Conservation (phyloP, 2,329 filamentous ascomycete species). For the Sporothrix variecibatus region DNA sequence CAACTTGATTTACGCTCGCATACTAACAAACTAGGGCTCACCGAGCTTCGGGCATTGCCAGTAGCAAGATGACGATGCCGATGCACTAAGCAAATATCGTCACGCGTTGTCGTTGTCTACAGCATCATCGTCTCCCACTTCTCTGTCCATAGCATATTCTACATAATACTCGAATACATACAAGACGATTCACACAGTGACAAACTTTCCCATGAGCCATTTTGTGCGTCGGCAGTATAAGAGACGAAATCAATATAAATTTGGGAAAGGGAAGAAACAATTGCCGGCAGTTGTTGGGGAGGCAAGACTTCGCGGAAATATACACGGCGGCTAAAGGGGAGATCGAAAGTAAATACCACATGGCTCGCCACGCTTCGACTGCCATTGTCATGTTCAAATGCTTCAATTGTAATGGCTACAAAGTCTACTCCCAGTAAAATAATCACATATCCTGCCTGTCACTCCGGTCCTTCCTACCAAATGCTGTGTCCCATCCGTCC, state of each 20-base stretch:
- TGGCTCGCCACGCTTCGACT: not conserved
- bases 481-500: not conserved
- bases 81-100: not conserved
- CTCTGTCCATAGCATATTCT: not conserved
- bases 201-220: not conserved
- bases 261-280: not conserved
- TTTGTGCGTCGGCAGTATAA: not conserved
- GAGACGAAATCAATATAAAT: not conserved
- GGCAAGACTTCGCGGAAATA: not conserved
- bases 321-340: not conserved
- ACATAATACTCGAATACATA: not conserved
- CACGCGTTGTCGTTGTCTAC: not conserved
- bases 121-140: not conserved
- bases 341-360: not conserved
- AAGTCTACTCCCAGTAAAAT: not conserved
- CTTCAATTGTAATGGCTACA: conserved; percentile 4
- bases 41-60: not conserved
- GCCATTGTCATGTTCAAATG: not conserved
- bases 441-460: not conserved
- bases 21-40: conserved; percentile 1
- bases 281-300: not conserved
- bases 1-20: too few relatives aligned
- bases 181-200: not conserved
- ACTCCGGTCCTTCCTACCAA: not conserved
- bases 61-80: not conserved